These are phyloP conservation scores for Zymoseptoria brevis DNA, from an alignment of 2,329 filamentous ascomycete genomes.

Conservation along the genomic window DNA sequence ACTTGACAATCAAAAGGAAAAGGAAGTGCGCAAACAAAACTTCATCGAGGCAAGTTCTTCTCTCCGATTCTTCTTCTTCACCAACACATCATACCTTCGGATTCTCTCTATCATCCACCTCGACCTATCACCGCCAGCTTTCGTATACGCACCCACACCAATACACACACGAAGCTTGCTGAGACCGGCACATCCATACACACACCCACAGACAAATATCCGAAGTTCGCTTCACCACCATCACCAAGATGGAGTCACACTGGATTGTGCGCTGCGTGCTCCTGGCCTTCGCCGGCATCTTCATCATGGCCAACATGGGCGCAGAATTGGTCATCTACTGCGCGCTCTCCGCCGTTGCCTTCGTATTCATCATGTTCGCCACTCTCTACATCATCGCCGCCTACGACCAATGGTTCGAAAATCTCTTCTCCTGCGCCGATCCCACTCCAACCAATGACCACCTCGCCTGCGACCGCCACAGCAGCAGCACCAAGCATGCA, in stretches of 20 bases:
- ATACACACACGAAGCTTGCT: neutral
- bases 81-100: neutral
- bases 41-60: neutral
- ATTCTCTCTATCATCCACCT: neutral
- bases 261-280: neutral
- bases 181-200: neutral
- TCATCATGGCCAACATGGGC: neutral
- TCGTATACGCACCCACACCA: neutral
- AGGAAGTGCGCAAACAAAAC: neutral
- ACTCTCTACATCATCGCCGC: neutral
- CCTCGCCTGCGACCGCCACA: neutral
- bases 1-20: neutral
- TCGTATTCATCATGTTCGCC: neutral
- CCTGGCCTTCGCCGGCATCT: neutral
- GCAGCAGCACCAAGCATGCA: neutral
- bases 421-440: neutral
- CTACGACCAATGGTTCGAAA: neutral
- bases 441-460: neutral
- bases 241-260: neutral
- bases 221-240: neutral
- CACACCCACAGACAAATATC: neutral
- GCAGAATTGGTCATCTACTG: neutral
- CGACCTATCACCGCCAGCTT: neutral
- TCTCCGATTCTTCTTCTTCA: neutral
- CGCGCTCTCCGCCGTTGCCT: neutral